A percentile compares a stretch with the other conserved stretches of the same genome.
phyloP scores from a whole-genome alignment of 768 basidiomycete genomes.

The Trametes maxima region DNA sequence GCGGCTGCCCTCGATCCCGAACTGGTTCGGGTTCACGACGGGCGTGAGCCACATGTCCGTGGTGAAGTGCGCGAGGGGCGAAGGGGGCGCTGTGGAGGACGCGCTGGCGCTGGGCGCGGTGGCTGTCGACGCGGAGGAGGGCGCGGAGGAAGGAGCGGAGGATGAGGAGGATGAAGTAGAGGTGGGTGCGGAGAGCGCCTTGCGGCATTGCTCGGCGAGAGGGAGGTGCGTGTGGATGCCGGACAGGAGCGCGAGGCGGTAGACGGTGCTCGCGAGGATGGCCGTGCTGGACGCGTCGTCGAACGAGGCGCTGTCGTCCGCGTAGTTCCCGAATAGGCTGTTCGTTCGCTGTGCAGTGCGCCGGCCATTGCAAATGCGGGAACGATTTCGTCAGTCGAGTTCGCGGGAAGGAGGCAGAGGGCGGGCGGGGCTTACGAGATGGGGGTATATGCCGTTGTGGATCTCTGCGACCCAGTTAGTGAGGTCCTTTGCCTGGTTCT shows the following conservation, averaged over 20 bases:
- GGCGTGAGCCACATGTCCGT: slow-evolving; percentile 69
- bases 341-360: slow-evolving; percentile 51
- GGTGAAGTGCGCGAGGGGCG: slow-evolving; percentile 48
- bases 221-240: slow-evolving; percentile 53
- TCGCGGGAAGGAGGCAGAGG: neutral
- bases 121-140: slow-evolving; percentile 3
- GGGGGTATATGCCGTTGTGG: slow-evolving; percentile 65
- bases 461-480: slow-evolving; percentile 71
- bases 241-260: slow-evolving; percentile 62
- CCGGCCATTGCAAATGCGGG: no score
- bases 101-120: slow-evolving; percentile 14
- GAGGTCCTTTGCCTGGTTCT: slow-evolving; percentile 58
- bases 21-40: slow-evolving; percentile 72
- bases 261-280: slow-evolving; percentile 75
- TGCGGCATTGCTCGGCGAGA: slow-evolving; percentile 58
- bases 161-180: slow-evolving; percentile 1
- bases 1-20: slow-evolving; percentile 45
- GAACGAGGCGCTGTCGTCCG: slow-evolving; percentile 60
- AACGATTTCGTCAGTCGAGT: slow-evolving; percentile 5
- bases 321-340: slow-evolving; percentile 73
- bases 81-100: neutral
- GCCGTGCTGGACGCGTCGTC: slow-evolving; percentile 74
- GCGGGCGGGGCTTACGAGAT: slow-evolving; percentile 47
- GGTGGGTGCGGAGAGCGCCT: slow-evolving; percentile 34
- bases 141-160: slow-evolving; percentile 5